phyloP scores from a whole-genome alignment of 2,329 filamentous ascomycete genomes.

The Apiospora aurea region DNA sequence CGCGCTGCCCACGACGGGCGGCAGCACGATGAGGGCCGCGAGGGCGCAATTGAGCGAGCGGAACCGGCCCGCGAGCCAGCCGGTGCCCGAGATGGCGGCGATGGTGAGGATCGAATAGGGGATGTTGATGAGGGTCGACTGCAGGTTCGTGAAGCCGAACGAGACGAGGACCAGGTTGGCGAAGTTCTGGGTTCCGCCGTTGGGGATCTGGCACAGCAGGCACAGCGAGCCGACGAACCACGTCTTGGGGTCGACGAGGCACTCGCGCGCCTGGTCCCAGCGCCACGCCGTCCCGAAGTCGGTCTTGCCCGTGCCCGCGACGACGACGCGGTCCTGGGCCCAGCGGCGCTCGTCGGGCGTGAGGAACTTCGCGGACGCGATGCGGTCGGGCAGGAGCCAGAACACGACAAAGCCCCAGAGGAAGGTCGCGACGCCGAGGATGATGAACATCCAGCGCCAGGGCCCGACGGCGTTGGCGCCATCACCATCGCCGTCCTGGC shows the following conservation, averaged over 20 bases:
- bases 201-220: conserved; percentile 64
- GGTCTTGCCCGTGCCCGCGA: conserved; percentile 59
- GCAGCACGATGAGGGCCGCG: conserved; percentile 56
- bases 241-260: conserved; percentile 63
- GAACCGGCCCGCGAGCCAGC: conserved; percentile 59
- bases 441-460: conserved; percentile 66
- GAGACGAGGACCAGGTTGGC: conserved; percentile 63
- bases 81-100: conserved; percentile 54
- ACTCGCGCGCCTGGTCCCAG: conserved; percentile 60
- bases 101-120: conserved; percentile 63
- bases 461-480: conserved; percentile 51
- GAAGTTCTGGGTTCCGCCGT: conserved; percentile 67
- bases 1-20: conserved; percentile 59
- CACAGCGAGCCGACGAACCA: conserved; percentile 64
- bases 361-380: conserved; percentile 65
- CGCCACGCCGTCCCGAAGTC: conserved; percentile 54
- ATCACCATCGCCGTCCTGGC: conserved; percentile 31
- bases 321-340: conserved; percentile 53
- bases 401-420: conserved; percentile 58
- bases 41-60: conserved; percentile 60
- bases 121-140: conserved; percentile 64
- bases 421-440: conserved; percentile 59
- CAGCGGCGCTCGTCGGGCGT: conserved; percentile 57
- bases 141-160: conserved; percentile 61
- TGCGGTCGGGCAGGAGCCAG: conserved; percentile 58